phyloP scores from a whole-genome alignment of 2,329 filamentous ascomycete species.

The Trichoderma semiorbis region DNA sequence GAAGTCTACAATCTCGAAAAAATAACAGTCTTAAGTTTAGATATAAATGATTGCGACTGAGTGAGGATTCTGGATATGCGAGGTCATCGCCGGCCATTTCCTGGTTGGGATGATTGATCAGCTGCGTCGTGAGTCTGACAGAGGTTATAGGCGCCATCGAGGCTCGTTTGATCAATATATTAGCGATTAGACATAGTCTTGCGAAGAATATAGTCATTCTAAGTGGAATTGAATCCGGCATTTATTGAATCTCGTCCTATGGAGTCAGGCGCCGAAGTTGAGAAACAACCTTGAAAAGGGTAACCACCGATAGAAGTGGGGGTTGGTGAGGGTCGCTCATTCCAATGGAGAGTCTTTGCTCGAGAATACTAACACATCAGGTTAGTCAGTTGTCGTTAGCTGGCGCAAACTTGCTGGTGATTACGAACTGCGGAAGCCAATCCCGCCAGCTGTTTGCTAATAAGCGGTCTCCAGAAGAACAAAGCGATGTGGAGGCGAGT shows the following conservation, averaged over 20 bases:
- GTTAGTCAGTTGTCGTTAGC: no score
- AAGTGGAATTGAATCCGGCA: background rate
- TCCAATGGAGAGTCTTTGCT: no score
- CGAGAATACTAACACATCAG: no score
- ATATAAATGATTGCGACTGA: background rate
- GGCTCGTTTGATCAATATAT: background rate
- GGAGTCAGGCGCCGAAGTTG: background rate
- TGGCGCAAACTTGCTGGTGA: no score
- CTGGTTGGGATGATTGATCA: background rate
- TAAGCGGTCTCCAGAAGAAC: no score
- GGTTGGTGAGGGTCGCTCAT: background rate
- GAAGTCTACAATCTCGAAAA: background rate
- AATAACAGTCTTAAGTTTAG: background rate
- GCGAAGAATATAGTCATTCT: background rate
- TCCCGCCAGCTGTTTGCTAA: no score
- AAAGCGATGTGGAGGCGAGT: no score
- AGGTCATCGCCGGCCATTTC: background rate
- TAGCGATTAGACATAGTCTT: background rate
- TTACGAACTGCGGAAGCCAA: no score
- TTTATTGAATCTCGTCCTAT: background rate
- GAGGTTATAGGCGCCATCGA: background rate
- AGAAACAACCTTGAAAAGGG: background rate
- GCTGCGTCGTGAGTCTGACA: background rate
- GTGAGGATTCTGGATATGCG: background rate
- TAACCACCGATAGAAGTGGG: background rate